Evolutionary conservation across 1,284 basidiomycete genomes (phyloP).

Genomic region (Rugosomyces carneus): DNA sequence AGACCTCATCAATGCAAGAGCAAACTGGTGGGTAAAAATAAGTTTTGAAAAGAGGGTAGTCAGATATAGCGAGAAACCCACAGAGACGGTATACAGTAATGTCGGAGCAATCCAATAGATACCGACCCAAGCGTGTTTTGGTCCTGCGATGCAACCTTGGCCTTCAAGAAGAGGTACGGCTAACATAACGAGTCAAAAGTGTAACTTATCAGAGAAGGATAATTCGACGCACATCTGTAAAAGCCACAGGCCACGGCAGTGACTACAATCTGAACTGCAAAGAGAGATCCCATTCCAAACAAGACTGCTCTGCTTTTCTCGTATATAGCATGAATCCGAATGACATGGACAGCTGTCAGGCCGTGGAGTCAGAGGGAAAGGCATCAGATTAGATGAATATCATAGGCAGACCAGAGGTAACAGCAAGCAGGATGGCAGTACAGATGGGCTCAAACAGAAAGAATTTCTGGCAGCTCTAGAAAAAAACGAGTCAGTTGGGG

Average conservation of each 20-base stretch:
- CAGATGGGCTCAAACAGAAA: conserved; percentile 80
- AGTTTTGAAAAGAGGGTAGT: neutral
- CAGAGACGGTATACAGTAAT: conserved; percentile 60
- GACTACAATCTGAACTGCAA: conserved; percentile 59
- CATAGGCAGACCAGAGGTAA: conserved; percentile 48
- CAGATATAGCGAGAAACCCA: conserved; percentile 26
- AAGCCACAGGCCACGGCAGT: conserved; percentile 70
- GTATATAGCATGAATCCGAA: conserved; percentile 73
- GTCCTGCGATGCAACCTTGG: conserved; percentile 80
- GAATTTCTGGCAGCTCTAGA: conserved; percentile 60
- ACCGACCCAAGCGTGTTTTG: conserved; percentile 70
- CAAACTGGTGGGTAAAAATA: conserved; percentile 35
- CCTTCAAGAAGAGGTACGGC: conserved; percentile 63
- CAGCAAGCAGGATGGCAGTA: conserved; percentile 69
- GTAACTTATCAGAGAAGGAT: conserved; percentile 1
- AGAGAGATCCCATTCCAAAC: conserved; percentile 46
- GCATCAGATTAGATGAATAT: neutral
- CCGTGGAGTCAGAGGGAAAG: conserved; percentile 4
- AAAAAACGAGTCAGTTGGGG: neutral
- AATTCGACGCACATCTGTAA: conserved; percentile 48
- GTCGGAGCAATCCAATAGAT: conserved; percentile 78
- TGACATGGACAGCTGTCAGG: conserved; percentile 54
- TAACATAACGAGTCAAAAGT: conserved; percentile 19
- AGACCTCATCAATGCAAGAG: conserved; percentile 59
- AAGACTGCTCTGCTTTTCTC: conserved; percentile 54